Base-by-base conservation (phyloP, 179 eudicot species). In the Silene vulgaris region DNA sequence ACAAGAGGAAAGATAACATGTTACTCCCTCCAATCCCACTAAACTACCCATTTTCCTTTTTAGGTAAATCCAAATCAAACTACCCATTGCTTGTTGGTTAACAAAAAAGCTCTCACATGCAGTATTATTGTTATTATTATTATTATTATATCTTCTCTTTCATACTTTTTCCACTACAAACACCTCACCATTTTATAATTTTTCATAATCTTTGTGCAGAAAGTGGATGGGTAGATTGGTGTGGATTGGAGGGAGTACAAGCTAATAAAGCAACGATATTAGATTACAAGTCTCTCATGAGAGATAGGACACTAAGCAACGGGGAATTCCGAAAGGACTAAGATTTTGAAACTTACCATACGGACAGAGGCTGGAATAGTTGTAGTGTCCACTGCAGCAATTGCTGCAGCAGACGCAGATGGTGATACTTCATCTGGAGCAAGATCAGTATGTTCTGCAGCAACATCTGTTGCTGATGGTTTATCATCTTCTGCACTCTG, bases 321-420 rank as follows among this genome's bases (percentile, higher is more conserved):
- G 13, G 50, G 23, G 70, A 30, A 21, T 19, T 37, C 26, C 62
- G 66, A 63, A 63, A 32, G 48, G 2, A 73, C n/a, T 32, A 16
- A 37, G 16, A n/a, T 61, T 72, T 73, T 65, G 65, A 14, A 69
- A 75, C 85, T 74, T 75, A 96, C 99, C 93, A 72, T 81, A 73
- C 99, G 97, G 71, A 93, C 94, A 68, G 99, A 90, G 80, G 96
- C 93, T 40, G 88, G 80, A 62, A 78, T 84, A 71, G 91, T 69
- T 78, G 91, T 85, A 82, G 60, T 88, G 69, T 95, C 99, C 30
- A 85, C 82, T 52, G 80, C 71, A 69, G 91, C 82, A 75, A 70
- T 78, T 73, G 88, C 82, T 72, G 85, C 84, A 62, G 86, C 85
- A 60, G 82, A 86, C 68, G 89, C 73, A 30, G 88, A 68, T 74